Evolutionary conservation across 2,329 filamentous ascomycete genomes (phyloP), one percentile per base, ranked within the genome.

Genomic region (Knoxdaviesia proteae): DNA sequence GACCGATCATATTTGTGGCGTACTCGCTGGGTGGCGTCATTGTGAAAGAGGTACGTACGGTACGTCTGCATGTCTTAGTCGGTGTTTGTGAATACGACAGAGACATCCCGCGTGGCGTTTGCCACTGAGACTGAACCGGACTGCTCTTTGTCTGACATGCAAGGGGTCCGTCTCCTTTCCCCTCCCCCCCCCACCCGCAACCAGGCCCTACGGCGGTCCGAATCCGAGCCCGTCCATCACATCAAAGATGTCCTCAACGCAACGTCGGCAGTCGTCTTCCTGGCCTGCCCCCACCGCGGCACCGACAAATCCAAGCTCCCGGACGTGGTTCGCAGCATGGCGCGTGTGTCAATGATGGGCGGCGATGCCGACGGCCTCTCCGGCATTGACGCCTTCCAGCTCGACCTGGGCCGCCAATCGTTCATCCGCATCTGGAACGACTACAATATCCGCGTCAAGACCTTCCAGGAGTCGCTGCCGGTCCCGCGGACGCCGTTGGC

Each of bases 401-500:
- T 51, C 0, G 50, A 56, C 8, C 45, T 50, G 1, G 52, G 52
- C 1, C 45, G 54, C 1, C 47, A 51, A 20, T 40, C 51, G 1
- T 56, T 58, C 45, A 40, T 53, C 34, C 44, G 51, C 6, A 43
- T 54, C 31, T 57, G 56, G 53, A 54, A 54, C 20, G 51, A 53
- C 30, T 56, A 55, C 41, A 57, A 56, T 38, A 57, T 58, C 43
- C 44, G 41, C 3, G 55, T 56, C n/a, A 56, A 54, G 48, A 55
- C 52, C 0, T 58, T 54, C 31, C 52, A 56, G 32, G 55, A 58
- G 44, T 31, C 35, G 9, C 32, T 31, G 30, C 41, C 41, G 2
- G 32, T 45, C 30, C 30, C 7, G 5, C 40, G 20, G n/a, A 42
- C 9, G 5, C 7, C 33, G 8, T 11, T 6, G 20, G 20, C 20